Evolutionary conservation across 768 basidiomycete genomes (phyloP).

Genomic region (Lentinula lateritia): DNA sequence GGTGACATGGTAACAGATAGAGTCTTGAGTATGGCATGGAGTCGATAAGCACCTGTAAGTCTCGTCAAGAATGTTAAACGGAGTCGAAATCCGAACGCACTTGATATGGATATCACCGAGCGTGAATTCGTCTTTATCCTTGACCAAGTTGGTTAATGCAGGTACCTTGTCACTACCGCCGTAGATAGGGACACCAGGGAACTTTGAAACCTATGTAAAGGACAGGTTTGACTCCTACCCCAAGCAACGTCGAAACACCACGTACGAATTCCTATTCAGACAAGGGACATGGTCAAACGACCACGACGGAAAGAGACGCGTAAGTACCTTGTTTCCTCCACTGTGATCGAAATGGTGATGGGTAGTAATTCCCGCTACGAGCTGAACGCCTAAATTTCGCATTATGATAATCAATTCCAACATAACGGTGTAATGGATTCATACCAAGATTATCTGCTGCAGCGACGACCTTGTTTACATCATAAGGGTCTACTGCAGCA

Average conservation of each 20-base stretch:
- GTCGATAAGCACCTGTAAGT: conserved; percentile 68
- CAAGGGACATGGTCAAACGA: conserved; percentile 3
- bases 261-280: conserved; percentile 45
- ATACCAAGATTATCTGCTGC: conserved; percentile 51
- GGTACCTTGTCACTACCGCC: conserved; percentile 73
- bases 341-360: conserved; percentile 89
- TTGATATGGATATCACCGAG: conserved; percentile 63
- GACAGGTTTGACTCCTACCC: background rate
- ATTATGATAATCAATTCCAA: background rate
- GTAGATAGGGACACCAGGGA: conserved; percentile 56
- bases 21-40: conserved; percentile 95
- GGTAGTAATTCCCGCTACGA: conserved; percentile 79
- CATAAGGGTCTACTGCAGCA: conserved; percentile 77
- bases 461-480: conserved; percentile 61
- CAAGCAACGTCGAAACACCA: conserved; percentile 10
- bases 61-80: background rate
- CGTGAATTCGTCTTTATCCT: conserved; percentile 75
- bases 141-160: conserved; percentile 67
- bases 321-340: conserved; percentile 7
- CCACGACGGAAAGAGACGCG: background rate
- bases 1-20: conserved; percentile 85
- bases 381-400: conserved; percentile 34
- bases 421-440: background rate
- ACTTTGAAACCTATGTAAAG: conserved; percentile 30
- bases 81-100: conserved; percentile 24